Evolutionary conservation across 768 basidiomycete genomes (phyloP).

Genomic region (Leccinum olivaceopallidum): DNA sequence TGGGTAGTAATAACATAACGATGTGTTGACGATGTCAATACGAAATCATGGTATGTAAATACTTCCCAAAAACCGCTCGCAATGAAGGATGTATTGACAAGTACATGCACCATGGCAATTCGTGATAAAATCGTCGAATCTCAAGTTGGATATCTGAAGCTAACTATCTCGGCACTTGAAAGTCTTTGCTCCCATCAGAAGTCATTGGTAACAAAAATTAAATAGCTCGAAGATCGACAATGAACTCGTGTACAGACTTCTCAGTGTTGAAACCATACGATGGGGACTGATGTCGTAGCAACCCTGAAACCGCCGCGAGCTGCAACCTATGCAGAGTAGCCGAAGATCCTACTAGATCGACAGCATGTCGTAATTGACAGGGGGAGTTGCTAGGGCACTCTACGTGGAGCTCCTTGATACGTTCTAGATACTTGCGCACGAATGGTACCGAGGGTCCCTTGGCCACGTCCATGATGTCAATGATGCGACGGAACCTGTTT

Average conservation of each 20-base stretch:
- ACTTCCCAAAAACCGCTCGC: neutral
- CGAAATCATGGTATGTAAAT: slow-evolving; percentile 3
- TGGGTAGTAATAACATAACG: slow-evolving; percentile 23
- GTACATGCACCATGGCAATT: neutral
- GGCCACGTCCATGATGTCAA: slow-evolving; percentile 40
- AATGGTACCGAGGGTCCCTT: slow-evolving; percentile 70
- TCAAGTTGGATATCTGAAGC: neutral
- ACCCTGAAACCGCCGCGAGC: slow-evolving; percentile 52
- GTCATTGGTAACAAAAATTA: slow-evolving; percentile 43
- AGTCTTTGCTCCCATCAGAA: slow-evolving; percentile 58
- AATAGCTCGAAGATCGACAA: slow-evolving; percentile 46
- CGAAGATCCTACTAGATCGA: slow-evolving; percentile 45
- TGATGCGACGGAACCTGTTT: slow-evolving; percentile 40
- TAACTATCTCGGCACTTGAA: slow-evolving; percentile 34
- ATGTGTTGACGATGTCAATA: slow-evolving; percentile 9
- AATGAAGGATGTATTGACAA: neutral
- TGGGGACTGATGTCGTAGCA: slow-evolving; percentile 58
- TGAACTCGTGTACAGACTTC: slow-evolving; percentile 46
- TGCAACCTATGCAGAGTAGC: slow-evolving; percentile 52
- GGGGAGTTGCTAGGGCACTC: slow-evolving; percentile 35
- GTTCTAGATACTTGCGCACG: slow-evolving; percentile 61
- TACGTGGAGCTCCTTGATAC: slow-evolving; percentile 56
- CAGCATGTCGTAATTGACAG: slow-evolving; percentile 7
- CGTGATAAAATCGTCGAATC: neutral
- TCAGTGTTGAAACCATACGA: slow-evolving; percentile 50